These are phyloP conservation scores for Plantago ovata DNA, from an alignment of 257 asterid species.

Conservation along the genomic window DNA sequence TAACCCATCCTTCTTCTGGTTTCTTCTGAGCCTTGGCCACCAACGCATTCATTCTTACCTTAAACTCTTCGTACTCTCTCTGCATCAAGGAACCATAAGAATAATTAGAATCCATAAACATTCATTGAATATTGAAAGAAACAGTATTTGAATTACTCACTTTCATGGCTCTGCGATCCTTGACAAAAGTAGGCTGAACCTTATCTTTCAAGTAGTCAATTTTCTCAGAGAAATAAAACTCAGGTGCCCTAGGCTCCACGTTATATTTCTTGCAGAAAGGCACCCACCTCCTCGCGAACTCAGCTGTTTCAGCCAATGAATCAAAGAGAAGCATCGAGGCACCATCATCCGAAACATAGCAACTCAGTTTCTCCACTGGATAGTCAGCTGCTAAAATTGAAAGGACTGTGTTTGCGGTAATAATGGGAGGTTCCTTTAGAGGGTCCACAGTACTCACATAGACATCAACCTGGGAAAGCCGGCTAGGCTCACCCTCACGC, in stretches of 20 bases:
- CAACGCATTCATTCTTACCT: constrained; percentile 67
- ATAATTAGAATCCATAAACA: constrained; percentile 8
- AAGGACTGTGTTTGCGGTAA: constrained; percentile 76
- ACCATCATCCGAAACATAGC: constrained; percentile 89
- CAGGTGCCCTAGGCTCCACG: constrained; percentile 82
- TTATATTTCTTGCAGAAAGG: constrained; percentile 75
- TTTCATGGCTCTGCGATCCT: constrained; percentile 93
- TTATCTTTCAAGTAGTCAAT: constrained; percentile 80
- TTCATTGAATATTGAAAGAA: not conserved
- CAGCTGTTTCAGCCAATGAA: constrained; percentile 64
- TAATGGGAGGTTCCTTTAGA: constrained; percentile 80
- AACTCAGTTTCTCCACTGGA: constrained; percentile 71
- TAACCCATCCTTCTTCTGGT: constrained; percentile 93
- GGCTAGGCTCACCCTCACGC: constrained; percentile 60
- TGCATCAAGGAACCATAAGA: constrained; percentile 25
- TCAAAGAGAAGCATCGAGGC: constrained; percentile 89
- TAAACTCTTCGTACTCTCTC: constrained; percentile 89
- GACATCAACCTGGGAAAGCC: constrained; percentile 52
- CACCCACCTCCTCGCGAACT: constrained; percentile 86
- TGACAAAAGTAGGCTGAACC: constrained; percentile 74
- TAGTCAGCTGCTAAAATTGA: constrained; percentile 76
- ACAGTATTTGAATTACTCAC: constrained; percentile 22
- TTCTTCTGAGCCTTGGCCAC: constrained; percentile 84
- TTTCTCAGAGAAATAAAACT: constrained; percentile 72
- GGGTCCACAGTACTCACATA: constrained; percentile 80